phyloP scores from a whole-genome alignment of 805 yeast species.

The Dipodascopsis uninucleata region DNA sequence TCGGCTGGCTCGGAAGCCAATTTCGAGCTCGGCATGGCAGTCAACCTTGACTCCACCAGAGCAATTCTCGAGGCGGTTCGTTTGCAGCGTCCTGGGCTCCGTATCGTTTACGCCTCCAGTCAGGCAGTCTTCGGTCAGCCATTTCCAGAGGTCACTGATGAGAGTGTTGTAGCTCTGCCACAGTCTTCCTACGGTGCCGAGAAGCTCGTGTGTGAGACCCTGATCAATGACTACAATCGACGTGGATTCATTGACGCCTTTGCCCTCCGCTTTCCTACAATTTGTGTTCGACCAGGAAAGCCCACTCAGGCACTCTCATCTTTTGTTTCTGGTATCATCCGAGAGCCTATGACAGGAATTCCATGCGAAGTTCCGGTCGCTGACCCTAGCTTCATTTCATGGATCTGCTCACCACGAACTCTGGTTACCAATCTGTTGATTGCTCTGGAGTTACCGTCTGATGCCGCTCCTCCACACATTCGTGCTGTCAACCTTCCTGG shows the following conservation, averaged over 20 bases:
- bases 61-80: constrained; percentile 16
- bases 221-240: constrained; percentile 25
- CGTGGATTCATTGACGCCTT: constrained; percentile 26
- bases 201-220: constrained; percentile 22
- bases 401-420: neutral
- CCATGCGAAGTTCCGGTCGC: neutral
- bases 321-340: constrained; percentile 25
- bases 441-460: neutral
- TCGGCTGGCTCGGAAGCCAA: constrained; percentile 27
- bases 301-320: constrained; percentile 26
- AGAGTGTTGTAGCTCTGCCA: constrained; percentile 16
- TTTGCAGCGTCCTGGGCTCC: constrained; percentile 2
- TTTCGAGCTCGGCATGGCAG: constrained; percentile 25
- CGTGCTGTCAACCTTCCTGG: constrained; percentile 27
- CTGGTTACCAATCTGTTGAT: neutral
- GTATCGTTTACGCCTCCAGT: constrained; percentile 23
- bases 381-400: neutral
- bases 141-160: constrained; percentile 15
- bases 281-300: constrained; percentile 25
- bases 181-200: constrained; percentile 28
- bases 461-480: neutral
- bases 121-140: constrained; percentile 25
- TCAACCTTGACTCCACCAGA: constrained; percentile 24
- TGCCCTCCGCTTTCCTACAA: constrained; percentile 1
- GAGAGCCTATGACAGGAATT: constrained; percentile 23